Conservation (phyloP, 1,139 yeast genomes). For the Pichia sp. region DNA sequence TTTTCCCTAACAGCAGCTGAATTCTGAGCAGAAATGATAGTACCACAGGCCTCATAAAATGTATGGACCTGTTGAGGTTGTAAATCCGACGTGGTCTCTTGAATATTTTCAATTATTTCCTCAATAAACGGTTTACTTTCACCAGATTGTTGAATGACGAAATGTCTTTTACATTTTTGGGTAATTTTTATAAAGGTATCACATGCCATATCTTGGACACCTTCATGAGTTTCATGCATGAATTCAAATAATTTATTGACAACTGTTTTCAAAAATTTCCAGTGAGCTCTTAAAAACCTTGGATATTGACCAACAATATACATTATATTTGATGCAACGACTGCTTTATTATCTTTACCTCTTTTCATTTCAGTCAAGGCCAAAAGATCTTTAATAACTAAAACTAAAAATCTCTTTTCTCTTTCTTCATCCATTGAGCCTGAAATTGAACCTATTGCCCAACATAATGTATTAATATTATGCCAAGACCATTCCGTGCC, state of each 20-base stretch:
- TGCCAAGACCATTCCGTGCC: constrained; percentile 99
- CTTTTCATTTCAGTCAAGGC: constrained; percentile 92
- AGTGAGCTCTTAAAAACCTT: constrained; percentile 91
- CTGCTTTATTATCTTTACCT: constrained; percentile 97
- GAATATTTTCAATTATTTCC: constrained; percentile 79
- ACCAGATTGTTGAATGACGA: constrained; percentile 78
- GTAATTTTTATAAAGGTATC: constrained; percentile 96
- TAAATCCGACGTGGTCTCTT: constrained; percentile 81
- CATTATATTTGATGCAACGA: constrained; percentile 98
- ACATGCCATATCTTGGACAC: constrained; percentile 99
- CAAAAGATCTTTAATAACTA: constrained; percentile 85
- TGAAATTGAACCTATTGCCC: constrained; percentile 99
- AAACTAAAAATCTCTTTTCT: constrained; percentile 89
- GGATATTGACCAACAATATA: constrained; percentile 99
- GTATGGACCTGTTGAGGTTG: constrained; percentile 98
- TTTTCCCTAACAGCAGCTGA: constrained; percentile 60
- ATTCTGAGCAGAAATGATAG: constrained; percentile 81
- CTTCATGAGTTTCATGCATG: constrained; percentile 99
- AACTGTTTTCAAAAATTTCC: constrained; percentile 95
- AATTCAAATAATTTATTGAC: constrained; percentile 93
- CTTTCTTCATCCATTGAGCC: constrained; percentile 99
- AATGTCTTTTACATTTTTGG: constrained; percentile 89
- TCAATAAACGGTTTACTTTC: constrained; percentile 92
- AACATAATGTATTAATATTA: constrained; percentile 90
- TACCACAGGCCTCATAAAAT: constrained; percentile 96